Percentiles rank a stretch among this genome's conserved stretches.
Conservation (phyloP, 2,329 filamentous ascomycete genomes). For the Corniculantispora saksenae region DNA sequence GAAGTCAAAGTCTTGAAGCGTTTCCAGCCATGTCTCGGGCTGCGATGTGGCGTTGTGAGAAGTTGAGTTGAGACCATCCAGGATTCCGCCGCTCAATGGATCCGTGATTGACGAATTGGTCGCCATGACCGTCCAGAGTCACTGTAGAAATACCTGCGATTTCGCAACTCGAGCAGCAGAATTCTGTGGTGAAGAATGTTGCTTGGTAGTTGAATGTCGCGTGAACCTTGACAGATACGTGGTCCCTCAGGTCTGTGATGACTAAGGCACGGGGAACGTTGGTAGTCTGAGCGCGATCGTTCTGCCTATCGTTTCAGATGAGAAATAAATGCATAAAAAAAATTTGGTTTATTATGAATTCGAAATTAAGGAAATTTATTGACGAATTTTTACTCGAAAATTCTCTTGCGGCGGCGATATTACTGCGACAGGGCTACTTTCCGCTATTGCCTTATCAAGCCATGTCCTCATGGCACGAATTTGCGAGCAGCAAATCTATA, state of each 20-base stretch:
- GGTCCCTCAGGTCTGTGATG: slow-evolving; percentile 5
- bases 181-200: not conserved
- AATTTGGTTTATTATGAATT: too few species aligned
- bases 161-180: not conserved
- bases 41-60: slow-evolving; percentile 26
- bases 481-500: too few species aligned
- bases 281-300: not conserved
- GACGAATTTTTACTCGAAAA: too few species aligned
- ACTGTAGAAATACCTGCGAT: not conserved
- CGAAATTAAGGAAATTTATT: too few species aligned
- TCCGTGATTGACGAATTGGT: slow-evolving; percentile 26
- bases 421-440: too few species aligned
- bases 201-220: not conserved
- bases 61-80: slow-evolving; percentile 35
- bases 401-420: too few species aligned
- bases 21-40: slow-evolving; percentile 32
- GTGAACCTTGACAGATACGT: slow-evolving; percentile 11
- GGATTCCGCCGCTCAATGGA: slow-evolving; percentile 24
- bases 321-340: too few species aligned
- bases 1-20: slow-evolving; percentile 40
- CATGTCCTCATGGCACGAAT: too few species aligned
- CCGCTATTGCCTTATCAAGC: too few species aligned
- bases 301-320: not conserved
- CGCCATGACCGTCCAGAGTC: slow-evolving; percentile 19
- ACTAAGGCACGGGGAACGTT: not conserved